A percentile compares a stretch with the other conserved stretches of the same genome.
Conservation (phyloP, 805 yeast genomes). For the Kazachstania kunashirensis region DNA sequence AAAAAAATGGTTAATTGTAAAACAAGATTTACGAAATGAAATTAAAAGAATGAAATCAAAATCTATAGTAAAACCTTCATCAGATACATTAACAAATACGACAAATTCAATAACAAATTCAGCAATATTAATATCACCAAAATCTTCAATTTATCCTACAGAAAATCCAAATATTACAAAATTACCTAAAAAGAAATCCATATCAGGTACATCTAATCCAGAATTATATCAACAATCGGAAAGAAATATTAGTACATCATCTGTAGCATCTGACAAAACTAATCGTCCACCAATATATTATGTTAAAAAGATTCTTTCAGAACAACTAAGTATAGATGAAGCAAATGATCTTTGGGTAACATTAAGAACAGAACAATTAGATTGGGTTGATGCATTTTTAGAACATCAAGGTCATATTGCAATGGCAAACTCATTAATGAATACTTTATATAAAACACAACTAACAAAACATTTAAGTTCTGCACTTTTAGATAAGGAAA, state of each 20-base stretch:
- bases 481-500: slow-evolving; percentile 56
- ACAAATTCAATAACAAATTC: neutral
- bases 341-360: slow-evolving; percentile 84
- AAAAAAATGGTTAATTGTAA: slow-evolving; percentile 85
- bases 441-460: slow-evolving; percentile 28
- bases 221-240: slow-evolving; percentile 5
- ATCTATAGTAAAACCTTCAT: neutral
- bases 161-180: too few relatives aligned
- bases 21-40: slow-evolving; percentile 78
- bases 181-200: too few relatives aligned
- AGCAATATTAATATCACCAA: neutral
- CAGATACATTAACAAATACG: neutral
- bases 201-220: too few relatives aligned
- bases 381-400: slow-evolving; percentile 76
- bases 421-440: slow-evolving; percentile 55
- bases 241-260: slow-evolving; percentile 17
- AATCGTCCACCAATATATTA: slow-evolving; percentile 59
- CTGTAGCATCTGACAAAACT: slow-evolving; percentile 24
- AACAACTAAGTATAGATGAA: slow-evolving; percentile 56
- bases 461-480: slow-evolving; percentile 28
- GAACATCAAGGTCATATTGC: slow-evolving; percentile 74
- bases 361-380: slow-evolving; percentile 75
- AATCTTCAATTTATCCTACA: neutral
- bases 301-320: slow-evolving; percentile 63
- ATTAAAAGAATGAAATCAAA: slow-evolving; percentile 43